These are phyloP conservation scores for Panellus pusillus DNA, from an alignment of 768 basidiomycete genomes.

Conservation along the genomic window DNA sequence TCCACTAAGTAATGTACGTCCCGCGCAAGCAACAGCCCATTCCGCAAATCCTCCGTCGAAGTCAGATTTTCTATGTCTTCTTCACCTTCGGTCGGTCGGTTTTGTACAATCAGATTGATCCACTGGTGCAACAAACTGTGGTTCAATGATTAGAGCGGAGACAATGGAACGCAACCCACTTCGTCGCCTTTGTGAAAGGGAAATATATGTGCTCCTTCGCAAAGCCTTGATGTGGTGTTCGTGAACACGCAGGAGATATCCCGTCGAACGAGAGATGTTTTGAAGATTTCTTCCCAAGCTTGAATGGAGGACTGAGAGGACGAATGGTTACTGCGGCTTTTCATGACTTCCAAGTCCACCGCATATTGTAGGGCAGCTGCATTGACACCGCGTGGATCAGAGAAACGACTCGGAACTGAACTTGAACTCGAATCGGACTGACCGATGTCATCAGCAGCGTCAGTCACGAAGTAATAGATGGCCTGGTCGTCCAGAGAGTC, in stretches of 20 bases:
- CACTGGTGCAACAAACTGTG: too few species aligned
- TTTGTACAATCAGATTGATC: neutral
- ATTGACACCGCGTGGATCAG: too few species aligned
- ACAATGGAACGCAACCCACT: neutral
- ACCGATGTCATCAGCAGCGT: too few species aligned
- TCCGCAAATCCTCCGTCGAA: neutral
- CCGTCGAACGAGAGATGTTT: neutral
- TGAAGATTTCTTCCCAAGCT: neutral
- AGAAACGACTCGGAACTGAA: too few species aligned
- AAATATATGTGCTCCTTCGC: neutral
- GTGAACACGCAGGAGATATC: neutral
- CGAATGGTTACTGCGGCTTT: neutral
- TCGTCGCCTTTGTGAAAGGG: too few species aligned
- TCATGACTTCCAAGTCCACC: constrained; percentile 1
- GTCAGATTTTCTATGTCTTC: neutral
- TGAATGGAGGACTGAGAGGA: neutral
- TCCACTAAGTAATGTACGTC: neutral
- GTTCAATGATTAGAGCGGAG: too few species aligned
- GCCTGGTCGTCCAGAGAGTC: too few species aligned
- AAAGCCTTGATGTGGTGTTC: neutral
- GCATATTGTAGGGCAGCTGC: constrained; percentile 1
- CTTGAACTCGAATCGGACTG: too few species aligned
- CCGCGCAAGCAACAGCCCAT: constrained; percentile 2
- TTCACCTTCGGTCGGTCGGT: neutral
- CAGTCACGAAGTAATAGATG: too few species aligned